Evolutionary conservation across 257 asterid genomes (phyloP).

Genomic region (Pogostemon cablin): DNA sequence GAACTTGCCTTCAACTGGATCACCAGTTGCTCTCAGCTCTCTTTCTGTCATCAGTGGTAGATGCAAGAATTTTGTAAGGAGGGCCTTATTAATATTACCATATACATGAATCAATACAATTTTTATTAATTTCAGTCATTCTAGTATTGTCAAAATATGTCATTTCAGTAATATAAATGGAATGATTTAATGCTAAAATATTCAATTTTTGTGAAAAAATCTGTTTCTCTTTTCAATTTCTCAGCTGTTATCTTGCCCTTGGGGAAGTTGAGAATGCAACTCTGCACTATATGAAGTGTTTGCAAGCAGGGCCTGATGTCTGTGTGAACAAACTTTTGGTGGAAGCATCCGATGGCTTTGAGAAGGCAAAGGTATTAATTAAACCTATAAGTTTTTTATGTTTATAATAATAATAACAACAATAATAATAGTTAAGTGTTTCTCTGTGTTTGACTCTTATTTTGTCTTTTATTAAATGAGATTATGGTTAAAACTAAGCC

Average conservation of each 20-base stretch:
- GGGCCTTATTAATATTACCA: neutral
- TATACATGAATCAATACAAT: neutral
- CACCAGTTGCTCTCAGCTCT: constrained; percentile 22
- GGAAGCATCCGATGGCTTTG: constrained; percentile 94
- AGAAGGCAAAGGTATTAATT: constrained; percentile 66
- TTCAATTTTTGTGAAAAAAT: neutral
- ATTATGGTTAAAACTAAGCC: neutral
- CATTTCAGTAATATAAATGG: no score
- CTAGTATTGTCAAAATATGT: no score
- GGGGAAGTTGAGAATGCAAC: constrained; percentile 89
- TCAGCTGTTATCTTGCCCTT: constrained; percentile 91
- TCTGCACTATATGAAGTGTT: constrained; percentile 69
- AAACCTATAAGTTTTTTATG: constrained; percentile 6
- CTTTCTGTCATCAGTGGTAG: neutral
- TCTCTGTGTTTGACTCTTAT: neutral
- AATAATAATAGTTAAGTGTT: neutral
- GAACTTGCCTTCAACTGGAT: constrained; percentile 21
- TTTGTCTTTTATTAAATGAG: neutral
- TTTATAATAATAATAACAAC: neutral
- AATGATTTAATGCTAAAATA: no score
- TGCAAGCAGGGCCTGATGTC: constrained; percentile 75
- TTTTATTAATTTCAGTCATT: no score
- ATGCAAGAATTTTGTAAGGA: no score
- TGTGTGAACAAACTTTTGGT: constrained; percentile 67
- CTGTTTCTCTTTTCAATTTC: constrained; percentile 32